These are phyloP conservation scores for Claviceps monticola DNA, from an alignment of 2,329 filamentous ascomycete species.

Conservation along the genomic window DNA sequence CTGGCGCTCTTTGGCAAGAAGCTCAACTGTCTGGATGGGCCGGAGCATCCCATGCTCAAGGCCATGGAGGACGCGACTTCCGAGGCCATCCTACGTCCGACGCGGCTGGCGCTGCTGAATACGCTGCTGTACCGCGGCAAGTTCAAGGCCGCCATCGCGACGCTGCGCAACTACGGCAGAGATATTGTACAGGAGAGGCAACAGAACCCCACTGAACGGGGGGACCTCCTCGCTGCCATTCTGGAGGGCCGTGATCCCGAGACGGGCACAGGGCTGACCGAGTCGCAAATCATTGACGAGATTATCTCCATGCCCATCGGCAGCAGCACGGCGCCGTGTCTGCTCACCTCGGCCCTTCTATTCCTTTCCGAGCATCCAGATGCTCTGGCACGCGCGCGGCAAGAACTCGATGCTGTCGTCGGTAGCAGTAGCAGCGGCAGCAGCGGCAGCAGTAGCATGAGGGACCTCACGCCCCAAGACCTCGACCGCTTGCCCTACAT, in stretches of 20 bases:
- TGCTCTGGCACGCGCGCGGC: conserved; percentile 32
- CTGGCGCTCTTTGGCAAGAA: conserved; percentile 37
- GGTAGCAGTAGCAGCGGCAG: conserved; percentile 22
- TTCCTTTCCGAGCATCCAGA: conserved; percentile 37
- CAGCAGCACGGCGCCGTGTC: conserved; percentile 33
- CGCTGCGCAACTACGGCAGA: conserved; percentile 39
- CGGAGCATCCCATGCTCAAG: conserved; percentile 32
- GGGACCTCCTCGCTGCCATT: conserved; percentile 48
- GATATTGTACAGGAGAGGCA: conserved; percentile 44
- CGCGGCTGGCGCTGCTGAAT: conserved; percentile 35
- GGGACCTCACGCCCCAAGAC: conserved; percentile 31
- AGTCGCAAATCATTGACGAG: conserved; percentile 51
- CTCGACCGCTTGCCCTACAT: conserved; percentile 38
- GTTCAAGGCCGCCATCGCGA: conserved; percentile 37
- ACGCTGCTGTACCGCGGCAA: conserved; percentile 36
- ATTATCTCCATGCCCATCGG: conserved; percentile 55
- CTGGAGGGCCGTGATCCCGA: conserved; percentile 45
- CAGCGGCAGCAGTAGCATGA: conserved; percentile 26
- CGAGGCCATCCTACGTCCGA: conserved; percentile 42
- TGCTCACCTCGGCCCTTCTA: conserved; percentile 32
- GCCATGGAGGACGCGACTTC: conserved; percentile 41
- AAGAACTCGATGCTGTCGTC: conserved; percentile 37
- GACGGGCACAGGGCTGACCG: conserved; percentile 41
- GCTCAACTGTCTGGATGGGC: conserved; percentile 30
- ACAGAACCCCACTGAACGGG: conserved; percentile 37